A percentile compares a stretch with the other conserved stretches of the same genome.
Evolutionary conservation across 2,329 filamentous ascomycete species (phyloP).

Genomic region (Aspergillus hortae): DNA sequence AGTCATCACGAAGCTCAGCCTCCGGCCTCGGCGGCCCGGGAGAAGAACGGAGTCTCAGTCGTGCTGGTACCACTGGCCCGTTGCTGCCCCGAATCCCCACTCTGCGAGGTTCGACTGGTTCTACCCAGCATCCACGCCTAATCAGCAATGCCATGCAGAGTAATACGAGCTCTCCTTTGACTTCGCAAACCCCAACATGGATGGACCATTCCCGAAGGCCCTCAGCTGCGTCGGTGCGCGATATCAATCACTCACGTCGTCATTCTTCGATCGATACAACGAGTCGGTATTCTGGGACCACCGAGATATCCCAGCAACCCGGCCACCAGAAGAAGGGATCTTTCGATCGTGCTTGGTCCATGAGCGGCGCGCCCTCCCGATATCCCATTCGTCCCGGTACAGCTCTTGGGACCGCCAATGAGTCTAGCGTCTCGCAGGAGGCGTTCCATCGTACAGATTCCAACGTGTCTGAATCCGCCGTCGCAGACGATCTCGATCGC

Average conservation of each 20-base stretch:
- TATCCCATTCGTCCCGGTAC: slow-evolving; percentile 26
- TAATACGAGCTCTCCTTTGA: slow-evolving; percentile 42
- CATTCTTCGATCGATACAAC: slow-evolving; percentile 83
- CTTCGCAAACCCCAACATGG: slow-evolving; percentile 42
- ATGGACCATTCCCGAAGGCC: slow-evolving; percentile 52
- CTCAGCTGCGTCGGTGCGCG: slow-evolving; percentile 77
- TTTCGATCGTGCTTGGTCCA: slow-evolving; percentile 58
- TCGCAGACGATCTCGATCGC: slow-evolving; percentile 65
- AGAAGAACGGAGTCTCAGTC: slow-evolving; percentile 45
- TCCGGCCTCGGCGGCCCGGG: slow-evolving; percentile 43
- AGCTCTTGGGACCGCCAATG: slow-evolving; percentile 25
- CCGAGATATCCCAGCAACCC: slow-evolving; percentile 25
- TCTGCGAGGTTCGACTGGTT: slow-evolving; percentile 21
- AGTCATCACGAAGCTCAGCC: slow-evolving; percentile 24
- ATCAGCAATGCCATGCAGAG: slow-evolving; percentile 23
- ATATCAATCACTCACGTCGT: slow-evolving; percentile 77
- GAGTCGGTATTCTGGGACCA: slow-evolving; percentile 25
- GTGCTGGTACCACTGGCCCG: slow-evolving; percentile 34
- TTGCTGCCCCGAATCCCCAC: slow-evolving; percentile 44
- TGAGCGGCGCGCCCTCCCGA: slow-evolving; percentile 38
- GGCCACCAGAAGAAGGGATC: slow-evolving; percentile 56
- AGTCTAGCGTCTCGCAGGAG: slow-evolving; percentile 15
- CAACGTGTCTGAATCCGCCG: slow-evolving; percentile 30
- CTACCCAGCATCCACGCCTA: slow-evolving; percentile 29
- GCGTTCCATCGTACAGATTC: slow-evolving; percentile 17